A percentile compares a stretch with the other conserved stretches of the same genome.
These are phyloP conservation scores for Diaporthe batatas DNA, from an alignment of 2,329 filamentous ascomycete genomes.

Conservation along the genomic window DNA sequence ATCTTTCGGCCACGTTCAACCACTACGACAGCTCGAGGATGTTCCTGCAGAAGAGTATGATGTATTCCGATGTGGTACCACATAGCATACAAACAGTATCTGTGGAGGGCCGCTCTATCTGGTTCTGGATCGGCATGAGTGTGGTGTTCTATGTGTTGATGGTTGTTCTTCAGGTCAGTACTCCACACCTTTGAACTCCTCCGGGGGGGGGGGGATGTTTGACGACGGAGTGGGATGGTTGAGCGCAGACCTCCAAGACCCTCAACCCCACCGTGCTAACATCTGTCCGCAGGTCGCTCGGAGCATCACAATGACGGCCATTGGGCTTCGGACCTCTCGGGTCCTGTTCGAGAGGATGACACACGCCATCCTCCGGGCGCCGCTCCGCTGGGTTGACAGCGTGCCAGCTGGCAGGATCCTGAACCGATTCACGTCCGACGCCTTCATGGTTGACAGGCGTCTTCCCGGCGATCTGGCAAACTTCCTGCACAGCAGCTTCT, in stretches of 20 bases:
- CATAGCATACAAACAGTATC: conserved; percentile 29
- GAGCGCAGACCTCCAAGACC: background rate
- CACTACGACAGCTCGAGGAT: conserved; percentile 33
- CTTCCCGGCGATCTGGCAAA: conserved; percentile 49
- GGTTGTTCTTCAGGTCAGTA: conserved; percentile 41
- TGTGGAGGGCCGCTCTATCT: conserved; percentile 39
- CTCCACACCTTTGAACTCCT: too few relatives aligned
- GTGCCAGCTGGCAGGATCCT: conserved; percentile 57
- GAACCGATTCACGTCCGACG: conserved; percentile 58
- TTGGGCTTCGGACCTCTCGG: conserved; percentile 50
- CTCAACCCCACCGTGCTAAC: background rate
- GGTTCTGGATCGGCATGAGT: conserved; percentile 50
- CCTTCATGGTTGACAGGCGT: conserved; percentile 54
- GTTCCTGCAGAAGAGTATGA: conserved; percentile 38
- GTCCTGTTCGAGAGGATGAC: conserved; percentile 52
- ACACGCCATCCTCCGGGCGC: conserved; percentile 55
- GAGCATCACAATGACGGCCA: conserved; percentile 48
- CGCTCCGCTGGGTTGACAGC: conserved; percentile 57
- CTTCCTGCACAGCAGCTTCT: conserved; percentile 49
- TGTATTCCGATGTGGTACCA: conserved; percentile 36
- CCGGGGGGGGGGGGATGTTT: too few relatives aligned
- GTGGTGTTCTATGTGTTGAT: conserved; percentile 49
- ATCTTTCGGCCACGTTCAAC: conserved; percentile 36
- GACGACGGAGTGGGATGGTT: background rate
- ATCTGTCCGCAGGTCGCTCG: conserved; percentile 42